Conservation (phyloP, 768 basidiomycete genomes). For the Phanerodontia chrysosporium region DNA sequence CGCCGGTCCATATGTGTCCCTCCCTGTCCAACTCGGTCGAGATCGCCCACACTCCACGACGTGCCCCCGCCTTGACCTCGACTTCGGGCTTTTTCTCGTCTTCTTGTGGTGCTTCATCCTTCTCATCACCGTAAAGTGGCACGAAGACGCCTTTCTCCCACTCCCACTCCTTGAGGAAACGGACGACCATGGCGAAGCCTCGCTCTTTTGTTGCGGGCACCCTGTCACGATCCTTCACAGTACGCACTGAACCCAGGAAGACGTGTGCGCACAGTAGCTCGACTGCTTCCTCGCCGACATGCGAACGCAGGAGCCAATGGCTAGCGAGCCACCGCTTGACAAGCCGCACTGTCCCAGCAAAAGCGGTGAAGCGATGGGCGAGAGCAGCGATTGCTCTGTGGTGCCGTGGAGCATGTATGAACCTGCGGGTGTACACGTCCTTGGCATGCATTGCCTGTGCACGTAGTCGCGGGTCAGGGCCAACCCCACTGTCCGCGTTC, state of each 20-base stretch:
- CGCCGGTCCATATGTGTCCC: constrained; percentile 74
- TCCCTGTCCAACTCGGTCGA: constrained; percentile 71
- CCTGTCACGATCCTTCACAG: constrained; percentile 30
- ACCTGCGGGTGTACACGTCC: constrained; percentile 62
- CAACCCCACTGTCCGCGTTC: background rate
- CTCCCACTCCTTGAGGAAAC: constrained; percentile 76
- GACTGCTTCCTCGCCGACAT: constrained; percentile 72
- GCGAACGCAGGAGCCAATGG: constrained; percentile 79
- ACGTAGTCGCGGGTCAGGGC: constrained; percentile 40
- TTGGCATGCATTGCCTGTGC: constrained; percentile 53
- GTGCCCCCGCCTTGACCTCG: constrained; percentile 26
- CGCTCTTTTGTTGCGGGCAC: constrained; percentile 75
- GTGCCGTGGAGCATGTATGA: constrained; percentile 77
- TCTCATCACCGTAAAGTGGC: constrained; percentile 56
- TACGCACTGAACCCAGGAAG: constrained; percentile 53
- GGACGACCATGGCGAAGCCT: constrained; percentile 72
- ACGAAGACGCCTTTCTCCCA: constrained; percentile 76
- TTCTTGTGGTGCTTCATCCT: constrained; percentile 16
- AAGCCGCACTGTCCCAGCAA: constrained; percentile 79
- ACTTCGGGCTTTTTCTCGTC: constrained; percentile 25
- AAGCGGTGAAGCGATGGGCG: constrained; percentile 75
- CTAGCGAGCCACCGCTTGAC: constrained; percentile 90
- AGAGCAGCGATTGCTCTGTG: constrained; percentile 80
- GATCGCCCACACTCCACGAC: constrained; percentile 63
- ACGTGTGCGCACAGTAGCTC: constrained; percentile 82